Evolutionary conservation across 225 moss, liverwort and hornwort species (phyloP), one percentile per base, ranked within the genome.

Genomic region (Climacium dendroides): DNA sequence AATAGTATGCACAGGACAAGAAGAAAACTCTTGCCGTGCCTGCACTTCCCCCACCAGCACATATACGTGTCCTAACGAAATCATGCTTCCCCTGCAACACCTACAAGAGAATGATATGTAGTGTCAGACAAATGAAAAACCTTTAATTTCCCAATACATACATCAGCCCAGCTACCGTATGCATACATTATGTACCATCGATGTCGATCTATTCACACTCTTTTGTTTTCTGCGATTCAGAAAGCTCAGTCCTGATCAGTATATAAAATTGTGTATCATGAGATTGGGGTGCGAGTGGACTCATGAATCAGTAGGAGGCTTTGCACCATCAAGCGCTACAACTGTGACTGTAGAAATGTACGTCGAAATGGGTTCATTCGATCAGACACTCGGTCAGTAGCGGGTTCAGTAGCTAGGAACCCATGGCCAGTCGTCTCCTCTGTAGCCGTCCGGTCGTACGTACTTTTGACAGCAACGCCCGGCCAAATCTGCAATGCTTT

Each of bases 361-460:
- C 87, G 59, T 58, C 74, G 13, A 26, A 5, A 20, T 35, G 17
- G 34, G 25, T 19, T 58, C 32, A 8, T 34, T 47, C 74, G 12
- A 11, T 19, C 62, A 41, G 26, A 24, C 69, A 66, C n/a, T 39
- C 64, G 9, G 8, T 29, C 15, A n/a, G n/a, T n/a, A n/a, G n/a
- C n/a, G n/a, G n/a, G 35, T 2, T 39, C 14, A 15, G 25, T 26
- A 71, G n/a, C n/a, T n/a, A n/a, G 71, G 66, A 41, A 41, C 52
- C 14, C 52, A 50, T 48, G 7, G 34, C 7, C 59, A 7, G 39
- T 28, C 0, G 13, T 2, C n/a, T 28, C 0, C 7, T 2, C n/a
- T 20, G 37, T 45, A 59, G 61, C 53, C 9, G 35, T n/a, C 13
- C 50, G 50, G 75, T 47, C 13, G 75, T 67, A 29, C 72, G 28